These are phyloP conservation scores for Ministeria vibrans DNA, from an alignment of 78 protist species.

Conservation along the genomic window DNA sequence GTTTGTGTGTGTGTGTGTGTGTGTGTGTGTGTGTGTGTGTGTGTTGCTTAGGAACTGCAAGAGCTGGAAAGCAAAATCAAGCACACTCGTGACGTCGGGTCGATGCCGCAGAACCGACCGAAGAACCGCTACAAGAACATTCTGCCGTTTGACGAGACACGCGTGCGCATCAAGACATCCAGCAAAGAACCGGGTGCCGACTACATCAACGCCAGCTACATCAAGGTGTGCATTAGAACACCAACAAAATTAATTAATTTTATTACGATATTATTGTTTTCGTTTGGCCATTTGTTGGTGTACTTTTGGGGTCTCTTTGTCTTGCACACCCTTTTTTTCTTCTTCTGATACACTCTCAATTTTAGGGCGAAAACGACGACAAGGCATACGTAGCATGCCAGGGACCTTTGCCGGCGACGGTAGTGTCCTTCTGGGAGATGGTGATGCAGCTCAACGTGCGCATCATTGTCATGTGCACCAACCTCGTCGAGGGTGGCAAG, in stretches of 20 bases:
- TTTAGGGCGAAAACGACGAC: background rate
- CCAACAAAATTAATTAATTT: too few species aligned
- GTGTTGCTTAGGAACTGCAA: background rate
- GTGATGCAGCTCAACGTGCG: background rate
- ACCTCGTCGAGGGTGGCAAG: background rate
- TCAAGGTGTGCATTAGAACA: background rate
- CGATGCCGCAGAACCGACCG: background rate
- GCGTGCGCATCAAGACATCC: background rate
- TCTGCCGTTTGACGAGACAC: slow-evolving; percentile 10
- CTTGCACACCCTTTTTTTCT: background rate
- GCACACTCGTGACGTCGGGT: background rate
- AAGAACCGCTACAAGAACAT: slow-evolving; percentile 19
- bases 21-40: background rate
- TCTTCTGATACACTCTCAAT: background rate
- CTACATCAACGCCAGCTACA: slow-evolving; percentile 17
- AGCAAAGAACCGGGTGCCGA: background rate
- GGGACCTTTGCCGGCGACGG: background rate
- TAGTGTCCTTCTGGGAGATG: slow-evolving; percentile 10
- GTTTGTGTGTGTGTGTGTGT: background rate
- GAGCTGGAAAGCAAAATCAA: background rate
- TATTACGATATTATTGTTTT: background rate
- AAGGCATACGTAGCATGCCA: slow-evolving; percentile 11
- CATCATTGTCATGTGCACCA: background rate
- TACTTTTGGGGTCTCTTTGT: background rate
- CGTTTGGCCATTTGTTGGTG: background rate